Base-by-base conservation (phyloP, 2,329 filamentous ascomycete species). In the Xylaria sp. region DNA sequence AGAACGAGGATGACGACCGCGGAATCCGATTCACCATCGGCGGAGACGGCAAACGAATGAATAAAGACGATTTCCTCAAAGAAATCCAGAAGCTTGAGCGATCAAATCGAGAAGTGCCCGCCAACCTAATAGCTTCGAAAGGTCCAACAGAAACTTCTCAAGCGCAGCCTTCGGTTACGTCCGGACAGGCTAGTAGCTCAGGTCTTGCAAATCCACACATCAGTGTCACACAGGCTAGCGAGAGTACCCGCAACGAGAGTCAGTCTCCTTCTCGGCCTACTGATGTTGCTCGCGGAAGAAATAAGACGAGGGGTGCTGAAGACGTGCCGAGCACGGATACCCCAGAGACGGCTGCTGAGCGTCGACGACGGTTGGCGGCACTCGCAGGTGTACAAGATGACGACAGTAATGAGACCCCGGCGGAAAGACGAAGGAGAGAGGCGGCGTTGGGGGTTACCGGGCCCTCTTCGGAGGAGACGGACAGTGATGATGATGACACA, bases 11-110 rank as follows among this genome's bases (percentile, higher is more conserved):
- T 2, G 92, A 94, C 66, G 92, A 94, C 72, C 85, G 87, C 14
- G 85, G 89, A 64, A 89, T 95, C 64, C 88, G 92, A 14, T 95
- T 94, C 79, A 94, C 90, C 0, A 92, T 95, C 70, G 88, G 86
- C 53, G 89, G 90, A 39, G 87, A 89, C n/a, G 91, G 91, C 5
- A 85, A 86, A 69, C 88, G 92, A 56, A 91, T 96, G 88, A 94
- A 87, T 69, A 94, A 94, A 80, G 88, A 90, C 4, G 92, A 94
- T 75, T 95, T 96, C 76, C 89, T 96, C 69, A 83, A 86, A 55
- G 89, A 93, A 76, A 90, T 96, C 75, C 88, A 89, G 71, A 87
- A 89, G 71, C 84, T 95, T 68, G 92, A 95, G 76, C 86, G 88
- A 27, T 88, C 88, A 75, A 88, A 89, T 14, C 82, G 81, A 42